These are phyloP conservation scores for Yarrowia sp. DNA, from an alignment of 805 yeast species.

Conservation along the genomic window DNA sequence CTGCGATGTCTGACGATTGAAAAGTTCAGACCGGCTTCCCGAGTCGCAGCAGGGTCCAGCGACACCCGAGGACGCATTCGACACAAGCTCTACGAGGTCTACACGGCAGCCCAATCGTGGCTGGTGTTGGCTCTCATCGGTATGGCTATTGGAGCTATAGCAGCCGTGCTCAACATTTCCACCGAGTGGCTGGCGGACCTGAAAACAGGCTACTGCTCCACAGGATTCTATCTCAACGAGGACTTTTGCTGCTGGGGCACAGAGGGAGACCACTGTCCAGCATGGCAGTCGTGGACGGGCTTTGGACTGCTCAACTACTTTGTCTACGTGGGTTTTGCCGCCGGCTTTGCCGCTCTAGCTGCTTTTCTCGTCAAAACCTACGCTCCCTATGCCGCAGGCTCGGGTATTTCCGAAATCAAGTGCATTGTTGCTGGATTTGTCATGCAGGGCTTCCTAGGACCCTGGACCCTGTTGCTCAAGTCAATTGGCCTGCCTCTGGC, in stretches of 20 bases:
- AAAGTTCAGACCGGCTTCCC: constrained; percentile 39
- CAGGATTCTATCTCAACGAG: constrained; percentile 71
- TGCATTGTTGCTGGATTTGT: constrained; percentile 91
- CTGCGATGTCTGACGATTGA: constrained; percentile 42
- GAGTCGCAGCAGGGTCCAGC: constrained; percentile 40
- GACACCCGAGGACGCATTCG: constrained; percentile 37
- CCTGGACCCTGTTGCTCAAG: constrained; percentile 75
- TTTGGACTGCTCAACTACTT: constrained; percentile 57
- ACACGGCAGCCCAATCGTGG: constrained; percentile 63
- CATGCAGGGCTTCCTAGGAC: constrained; percentile 75
- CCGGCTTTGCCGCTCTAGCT: constrained; percentile 66
- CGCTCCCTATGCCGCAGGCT: constrained; percentile 94
- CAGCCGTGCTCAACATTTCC: constrained; percentile 78
- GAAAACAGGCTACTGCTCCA: constrained; percentile 77
- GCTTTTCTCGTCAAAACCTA: constrained; percentile 70
- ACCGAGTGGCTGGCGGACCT: constrained; percentile 87
- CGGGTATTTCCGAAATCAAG: constrained; percentile 96
- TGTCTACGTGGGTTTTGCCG: constrained; percentile 65
- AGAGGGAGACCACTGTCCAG: constrained; percentile 57
- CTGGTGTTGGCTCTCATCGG: constrained; percentile 79
- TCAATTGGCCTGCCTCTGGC: constrained; percentile 85
- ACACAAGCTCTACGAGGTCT: constrained; percentile 41
- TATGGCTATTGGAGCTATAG: constrained; percentile 75
- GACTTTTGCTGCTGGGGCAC: constrained; percentile 83
- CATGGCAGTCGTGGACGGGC: constrained; percentile 72